Percentiles rank a stretch among this genome's conserved stretches.
These are phyloP conservation scores for Erodium trifolium DNA, from an alignment of 441 rosid genomes.

Conservation along the genomic window DNA sequence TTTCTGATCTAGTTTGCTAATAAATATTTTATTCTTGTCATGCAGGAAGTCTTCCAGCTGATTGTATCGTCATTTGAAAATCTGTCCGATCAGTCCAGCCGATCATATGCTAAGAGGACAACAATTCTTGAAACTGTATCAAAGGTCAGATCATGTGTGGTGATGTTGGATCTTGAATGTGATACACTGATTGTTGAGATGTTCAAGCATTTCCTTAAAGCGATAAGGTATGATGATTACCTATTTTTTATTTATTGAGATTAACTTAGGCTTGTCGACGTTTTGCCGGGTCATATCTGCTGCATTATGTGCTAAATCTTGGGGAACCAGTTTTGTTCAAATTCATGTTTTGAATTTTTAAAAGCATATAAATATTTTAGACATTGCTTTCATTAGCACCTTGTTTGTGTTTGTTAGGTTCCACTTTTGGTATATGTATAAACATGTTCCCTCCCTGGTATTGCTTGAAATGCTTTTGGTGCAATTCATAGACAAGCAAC, in stretches of 20 bases:
- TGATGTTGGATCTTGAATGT: constrained; percentile 98
- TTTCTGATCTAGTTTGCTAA: not conserved
- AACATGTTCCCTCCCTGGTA: not conserved
- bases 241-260: not conserved
- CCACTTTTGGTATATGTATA: not conserved
- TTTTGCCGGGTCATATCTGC: not conserved
- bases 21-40: not conserved
- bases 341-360: not conserved
- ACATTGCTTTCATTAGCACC: not conserved
- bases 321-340: not conserved
- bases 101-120: constrained; percentile 61
- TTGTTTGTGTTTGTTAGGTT: not conserved
- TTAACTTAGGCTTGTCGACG: not conserved
- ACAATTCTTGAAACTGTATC: constrained; percentile 94
- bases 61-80: constrained; percentile 65
- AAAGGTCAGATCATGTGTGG: constrained; percentile 90
- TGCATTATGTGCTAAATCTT: not conserved
- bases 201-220: constrained; percentile 81
- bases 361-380: not conserved
- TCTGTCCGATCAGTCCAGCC: constrained; percentile 57
- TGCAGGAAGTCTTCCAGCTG: constrained; percentile 58
- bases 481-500: not conserved
- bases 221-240: constrained; percentile 54
- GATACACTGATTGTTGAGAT: constrained; percentile 73
- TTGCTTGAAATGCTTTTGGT: not conserved